These are phyloP conservation scores for Francoa sonchifolia DNA, from an alignment of 441 rosid genomes.

Conservation along the genomic window DNA sequence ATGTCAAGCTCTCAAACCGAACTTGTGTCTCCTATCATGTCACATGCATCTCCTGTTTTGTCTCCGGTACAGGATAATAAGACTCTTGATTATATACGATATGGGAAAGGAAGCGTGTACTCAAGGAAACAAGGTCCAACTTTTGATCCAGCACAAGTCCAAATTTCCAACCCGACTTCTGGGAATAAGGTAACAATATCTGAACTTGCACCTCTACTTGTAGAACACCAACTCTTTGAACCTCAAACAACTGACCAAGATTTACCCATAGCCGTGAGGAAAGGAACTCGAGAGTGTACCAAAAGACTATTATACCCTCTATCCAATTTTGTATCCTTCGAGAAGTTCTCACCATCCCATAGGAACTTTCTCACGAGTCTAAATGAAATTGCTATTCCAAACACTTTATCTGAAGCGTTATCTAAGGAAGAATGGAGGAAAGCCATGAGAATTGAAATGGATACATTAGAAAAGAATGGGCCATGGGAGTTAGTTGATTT, in stretches of 20 bases:
- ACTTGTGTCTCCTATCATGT: not conserved
- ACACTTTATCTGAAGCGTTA: not conserved
- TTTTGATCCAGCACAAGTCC: not conserved
- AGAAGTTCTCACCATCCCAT: not conserved
- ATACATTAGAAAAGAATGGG: not conserved
- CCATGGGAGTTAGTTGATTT: not conserved
- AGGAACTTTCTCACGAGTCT: not conserved
- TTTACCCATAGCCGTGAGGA: not conserved
- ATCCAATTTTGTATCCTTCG: not conserved
- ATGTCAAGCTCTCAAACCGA: not conserved
- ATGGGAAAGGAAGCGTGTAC: not conserved
- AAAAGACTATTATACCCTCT: not conserved
- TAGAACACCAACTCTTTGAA: not conserved
- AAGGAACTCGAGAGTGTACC: conserved; percentile 1
- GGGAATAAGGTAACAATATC: not conserved
- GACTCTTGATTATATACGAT: not conserved
- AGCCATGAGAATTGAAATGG: not conserved
- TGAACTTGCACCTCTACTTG: not conserved
- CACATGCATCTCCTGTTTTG: not conserved
- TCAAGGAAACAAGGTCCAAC: not conserved
- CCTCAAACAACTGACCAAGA: not conserved
- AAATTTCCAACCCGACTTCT: not conserved
- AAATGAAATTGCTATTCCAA: not conserved
- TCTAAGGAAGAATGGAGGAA: not conserved
- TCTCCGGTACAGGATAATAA: not conserved